A percentile compares a stretch with the other conserved stretches of the same genome.
phyloP scores from a whole-genome alignment of 495 filamentous ascomycete species.

The Talaromyces proteolyticus region DNA sequence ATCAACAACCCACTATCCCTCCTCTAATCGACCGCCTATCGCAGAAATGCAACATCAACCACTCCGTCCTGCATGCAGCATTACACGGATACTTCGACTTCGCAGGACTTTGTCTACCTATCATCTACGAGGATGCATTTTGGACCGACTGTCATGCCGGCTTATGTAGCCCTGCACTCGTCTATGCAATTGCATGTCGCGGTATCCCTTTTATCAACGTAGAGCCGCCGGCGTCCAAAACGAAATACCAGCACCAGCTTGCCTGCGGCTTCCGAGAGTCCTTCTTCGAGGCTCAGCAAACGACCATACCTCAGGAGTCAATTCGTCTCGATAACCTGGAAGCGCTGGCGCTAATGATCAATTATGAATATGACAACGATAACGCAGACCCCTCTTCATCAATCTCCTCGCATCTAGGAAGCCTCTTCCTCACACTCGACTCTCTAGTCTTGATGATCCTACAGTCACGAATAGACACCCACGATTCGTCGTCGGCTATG shows the following conservation, averaged over 20 bases:
- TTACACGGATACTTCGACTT: slow-evolving; percentile 11
- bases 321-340: slow-evolving; percentile 13
- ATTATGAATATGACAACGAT: slow-evolving; percentile 9
- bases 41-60: not conserved
- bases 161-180: slow-evolving; percentile 4
- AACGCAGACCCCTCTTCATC: not conserved
- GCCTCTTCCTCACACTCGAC: slow-evolving; percentile 8
- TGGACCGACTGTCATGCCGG: slow-evolving; percentile 8
- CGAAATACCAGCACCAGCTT: slow-evolving; percentile 7
- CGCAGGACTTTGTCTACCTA: slow-evolving; percentile 7
- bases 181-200: slow-evolving; percentile 10
- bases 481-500: not conserved
- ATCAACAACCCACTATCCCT: not conserved
- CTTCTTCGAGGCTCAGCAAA: slow-evolving; percentile 2
- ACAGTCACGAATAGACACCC: not conserved
- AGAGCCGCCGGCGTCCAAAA: slow-evolving; percentile 5
- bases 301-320: not conserved
- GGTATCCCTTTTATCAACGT: slow-evolving; percentile 10
- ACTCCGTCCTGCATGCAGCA: not conserved
- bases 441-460: slow-evolving; percentile 11
- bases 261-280: slow-evolving; percentile 6
- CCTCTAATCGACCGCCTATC: no score
- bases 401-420: slow-evolving; percentile 1
- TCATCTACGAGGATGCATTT: slow-evolving; percentile 10
- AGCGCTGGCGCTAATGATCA: slow-evolving; percentile 12